Evolutionary conservation across 371 early-diverging fungal genomes (phyloP).

Genomic region (Mucor piriformis): DNA sequence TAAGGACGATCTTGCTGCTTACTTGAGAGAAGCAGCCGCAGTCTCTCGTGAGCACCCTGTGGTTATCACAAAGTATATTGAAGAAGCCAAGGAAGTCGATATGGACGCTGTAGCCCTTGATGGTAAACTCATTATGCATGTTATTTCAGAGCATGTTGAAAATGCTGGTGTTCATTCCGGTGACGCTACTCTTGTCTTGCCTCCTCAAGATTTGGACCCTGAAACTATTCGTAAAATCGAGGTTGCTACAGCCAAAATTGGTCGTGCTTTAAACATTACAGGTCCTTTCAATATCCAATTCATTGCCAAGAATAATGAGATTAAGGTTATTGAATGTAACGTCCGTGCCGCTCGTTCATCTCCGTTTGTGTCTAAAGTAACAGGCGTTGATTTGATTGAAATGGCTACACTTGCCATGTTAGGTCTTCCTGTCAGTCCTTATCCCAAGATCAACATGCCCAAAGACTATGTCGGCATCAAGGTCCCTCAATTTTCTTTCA

Average conservation of each 20-base stretch:
- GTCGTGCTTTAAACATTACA: conserved; percentile 88
- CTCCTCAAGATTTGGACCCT: conserved; percentile 90
- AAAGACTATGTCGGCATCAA: conserved; percentile 87
- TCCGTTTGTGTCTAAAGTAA: conserved; percentile 94
- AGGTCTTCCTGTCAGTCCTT: conserved; percentile 71
- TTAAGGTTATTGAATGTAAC: conserved; percentile 98
- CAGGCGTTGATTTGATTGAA: conserved; percentile 90
- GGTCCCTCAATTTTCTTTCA: conserved; percentile 96
- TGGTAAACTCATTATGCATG: conserved; percentile 88
- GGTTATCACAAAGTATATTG: conserved; percentile 94
- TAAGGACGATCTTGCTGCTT: conserved; percentile 74
- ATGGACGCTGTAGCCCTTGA: conserved; percentile 93
- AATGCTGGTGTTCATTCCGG: conserved; percentile 98
- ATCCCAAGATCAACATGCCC: conserved; percentile 64
- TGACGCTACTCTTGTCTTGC: conserved; percentile 93
- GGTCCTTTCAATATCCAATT: conserved; percentile 99
- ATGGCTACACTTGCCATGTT: conserved; percentile 93
- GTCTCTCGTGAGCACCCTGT: conserved; percentile 93
- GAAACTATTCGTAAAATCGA: conserved; percentile 88
- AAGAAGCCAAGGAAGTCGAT: conserved; percentile 95
- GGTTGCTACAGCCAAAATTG: conserved; percentile 86
- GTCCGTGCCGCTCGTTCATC: conserved; percentile 94
- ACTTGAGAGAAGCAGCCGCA: conserved; percentile 83
- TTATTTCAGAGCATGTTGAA: conserved; percentile 93
- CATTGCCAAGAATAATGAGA: conserved; percentile 92